Base-by-base conservation (phyloP, 441 rosid genomes). In the Pelargonium fulgidum region DNA sequence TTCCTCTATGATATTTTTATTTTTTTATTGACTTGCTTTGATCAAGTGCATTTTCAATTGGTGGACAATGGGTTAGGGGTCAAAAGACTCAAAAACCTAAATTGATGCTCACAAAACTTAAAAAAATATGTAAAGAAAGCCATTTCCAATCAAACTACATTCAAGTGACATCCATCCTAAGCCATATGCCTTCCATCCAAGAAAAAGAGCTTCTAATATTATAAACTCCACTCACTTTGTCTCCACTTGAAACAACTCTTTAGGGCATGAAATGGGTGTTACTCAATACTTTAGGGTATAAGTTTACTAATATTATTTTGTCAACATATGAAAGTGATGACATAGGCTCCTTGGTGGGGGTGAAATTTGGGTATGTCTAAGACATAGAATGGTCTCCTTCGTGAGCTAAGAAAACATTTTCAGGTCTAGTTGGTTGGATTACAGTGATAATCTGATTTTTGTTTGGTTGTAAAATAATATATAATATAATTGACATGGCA, bases 31-130 rank as follows among this genome's bases (percentile, higher is more conserved):
- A 24, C 29, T 24, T 24, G 29, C 29, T 24, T 24, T 24, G 29
- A 1, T 24, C 29, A 24, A 24, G 29, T 24, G 29, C 29, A 8
- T 44, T 50, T 11, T 13, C 6, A 50, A 50, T 50, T 4, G 58
- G 58, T 50, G 19, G 58, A 11, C 13, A 50, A 50, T 50, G 58
- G 58, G 58, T 50, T 50, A 50, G 58, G 7, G 58, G 0, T 17
- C 29, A 24, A 24, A 24, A 24, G 29, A 24, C 29, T 24, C 29
- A 24, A 50, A 50, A 50, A 50, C 58, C 58, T 50, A 50, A n/a
- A n/a, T 50, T 50, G 58, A 50, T 50, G 58, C 58, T 50, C 17
- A 50, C 58, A 50, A n/a, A 50, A 50, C 58, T 50, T 44, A 13
- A 50, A 50, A 50, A 17, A 50, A 50, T 13, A 0, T 4, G 19